These are phyloP conservation scores for Oryza glaberrima DNA, from an alignment of 176 grass and related monocot genomes.

Conservation along the genomic window DNA sequence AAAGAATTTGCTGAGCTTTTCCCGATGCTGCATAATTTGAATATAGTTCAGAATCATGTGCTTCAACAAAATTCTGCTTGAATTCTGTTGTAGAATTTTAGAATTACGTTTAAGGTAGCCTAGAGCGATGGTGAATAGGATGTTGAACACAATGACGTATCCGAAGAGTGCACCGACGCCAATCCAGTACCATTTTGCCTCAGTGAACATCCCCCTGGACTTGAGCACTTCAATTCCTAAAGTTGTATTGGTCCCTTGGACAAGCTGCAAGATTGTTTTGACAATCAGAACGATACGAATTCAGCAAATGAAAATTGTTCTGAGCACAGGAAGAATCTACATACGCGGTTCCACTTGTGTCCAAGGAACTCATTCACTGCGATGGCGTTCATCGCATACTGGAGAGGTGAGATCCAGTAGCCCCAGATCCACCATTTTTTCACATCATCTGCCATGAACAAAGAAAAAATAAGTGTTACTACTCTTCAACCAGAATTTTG, in stretches of 20 bases:
- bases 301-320: background rate
- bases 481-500: background rate
- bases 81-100: background rate
- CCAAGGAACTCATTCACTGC: conserved; percentile 64
- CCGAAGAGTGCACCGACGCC: conserved; percentile 58
- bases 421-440: conserved; percentile 81
- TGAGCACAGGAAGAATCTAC: conserved; percentile 13
- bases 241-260: conserved; percentile 21
- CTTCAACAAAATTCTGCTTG: conserved; percentile 24
- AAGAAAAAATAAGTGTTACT: conserved; percentile 19
- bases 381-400: conserved; percentile 63
- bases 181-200: conserved; percentile 78
- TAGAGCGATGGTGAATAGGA: conserved; percentile 62
- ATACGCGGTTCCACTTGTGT: conserved; percentile 55
- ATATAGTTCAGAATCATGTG: conserved; percentile 30
- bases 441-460: conserved; percentile 58
- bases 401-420: conserved; percentile 70
- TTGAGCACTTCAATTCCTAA: conserved; percentile 60
- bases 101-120: conserved; percentile 62
- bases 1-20: conserved; percentile 53
- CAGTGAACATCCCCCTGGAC: conserved; percentile 51
- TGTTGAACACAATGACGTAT: conserved; percentile 63
- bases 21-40: conserved; percentile 48
- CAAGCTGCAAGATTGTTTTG: conserved; percentile 39
- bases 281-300: conserved; percentile 14